These are phyloP conservation scores for Aristolochia californica DNA, from an alignment of 164 flowering plant species.

Conservation along the genomic window DNA sequence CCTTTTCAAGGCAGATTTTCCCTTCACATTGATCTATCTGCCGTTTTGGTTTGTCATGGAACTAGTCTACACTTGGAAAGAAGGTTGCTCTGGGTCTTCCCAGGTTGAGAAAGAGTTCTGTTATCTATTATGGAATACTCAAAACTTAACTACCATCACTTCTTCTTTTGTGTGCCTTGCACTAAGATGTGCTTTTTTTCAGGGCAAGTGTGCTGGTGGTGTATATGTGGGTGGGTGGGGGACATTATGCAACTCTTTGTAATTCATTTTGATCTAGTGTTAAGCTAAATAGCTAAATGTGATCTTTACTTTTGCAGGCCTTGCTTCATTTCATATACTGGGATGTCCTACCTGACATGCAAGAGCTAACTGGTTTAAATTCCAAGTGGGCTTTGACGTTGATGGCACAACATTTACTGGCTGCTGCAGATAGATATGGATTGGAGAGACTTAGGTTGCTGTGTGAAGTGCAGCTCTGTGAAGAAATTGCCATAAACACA, in stretches of 20 bases:
- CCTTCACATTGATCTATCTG: too few species aligned
- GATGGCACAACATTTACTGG: conserved; percentile 92
- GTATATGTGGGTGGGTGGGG: too few species aligned
- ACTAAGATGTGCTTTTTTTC: neutral
- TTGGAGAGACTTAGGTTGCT: conserved; percentile 80
- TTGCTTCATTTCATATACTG: conserved; percentile 80
- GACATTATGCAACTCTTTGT: neutral
- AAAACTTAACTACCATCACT: too few species aligned
- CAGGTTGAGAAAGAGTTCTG: too few species aligned
- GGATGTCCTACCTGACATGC: conserved; percentile 76
- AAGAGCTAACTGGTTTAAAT: conserved; percentile 62
- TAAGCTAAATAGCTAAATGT: neutral
- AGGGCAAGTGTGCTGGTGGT: too few species aligned
- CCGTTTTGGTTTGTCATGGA: too few species aligned
- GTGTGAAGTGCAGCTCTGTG: conserved; percentile 78
- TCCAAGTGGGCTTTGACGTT: conserved; percentile 75
- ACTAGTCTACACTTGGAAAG: too few species aligned
- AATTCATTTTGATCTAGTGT: neutral
- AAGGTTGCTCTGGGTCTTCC: too few species aligned
- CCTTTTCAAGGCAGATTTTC: too few species aligned
- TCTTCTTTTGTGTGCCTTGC: neutral
- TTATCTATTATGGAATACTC: too few species aligned
- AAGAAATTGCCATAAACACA: conserved; percentile 77
- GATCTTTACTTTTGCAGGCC: conserved; percentile 34
- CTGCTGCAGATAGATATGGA: conserved; percentile 90